These are phyloP conservation scores for Euryodendron excelsum DNA, from an alignment of 148 eudicot genomes.

Conservation along the genomic window DNA sequence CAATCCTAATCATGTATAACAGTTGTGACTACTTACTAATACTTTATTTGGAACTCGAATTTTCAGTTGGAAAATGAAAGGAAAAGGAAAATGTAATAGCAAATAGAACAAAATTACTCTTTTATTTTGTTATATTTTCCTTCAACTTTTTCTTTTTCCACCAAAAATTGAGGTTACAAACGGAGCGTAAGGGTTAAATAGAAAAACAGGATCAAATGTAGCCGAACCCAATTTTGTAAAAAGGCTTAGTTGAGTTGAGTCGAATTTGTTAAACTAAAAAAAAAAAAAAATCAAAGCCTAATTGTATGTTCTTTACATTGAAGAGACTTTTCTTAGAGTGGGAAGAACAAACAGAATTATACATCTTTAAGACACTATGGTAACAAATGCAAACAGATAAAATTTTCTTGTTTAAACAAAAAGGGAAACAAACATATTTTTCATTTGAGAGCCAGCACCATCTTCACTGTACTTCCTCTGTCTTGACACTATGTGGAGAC, in stretches of 20 bases:
- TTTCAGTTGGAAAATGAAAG: background rate
- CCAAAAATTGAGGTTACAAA: too few species aligned
- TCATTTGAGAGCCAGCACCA: background rate
- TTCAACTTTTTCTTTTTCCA: too few species aligned
- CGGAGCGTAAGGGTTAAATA: too few species aligned
- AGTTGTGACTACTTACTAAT: background rate
- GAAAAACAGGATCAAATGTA: too few species aligned
- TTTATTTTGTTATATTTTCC: too few species aligned
- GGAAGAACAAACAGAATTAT: background rate
- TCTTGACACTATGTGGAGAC: background rate
- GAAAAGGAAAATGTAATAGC: background rate
- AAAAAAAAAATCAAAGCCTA: background rate
- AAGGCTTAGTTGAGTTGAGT: too few species aligned
- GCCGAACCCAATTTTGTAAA: too few species aligned
- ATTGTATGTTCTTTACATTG: background rate
- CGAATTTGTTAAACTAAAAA: too few species aligned
- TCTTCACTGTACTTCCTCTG: background rate
- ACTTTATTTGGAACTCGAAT: background rate
- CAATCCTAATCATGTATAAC: background rate
- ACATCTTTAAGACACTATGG: slow-evolving; percentile 1
- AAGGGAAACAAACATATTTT: background rate
- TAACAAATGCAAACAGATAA: slow-evolving; percentile 3
- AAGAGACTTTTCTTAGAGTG: background rate
- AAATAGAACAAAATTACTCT: too few species aligned
- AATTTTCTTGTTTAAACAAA: background rate